Conservation (phyloP, 2,329 filamentous ascomycete genomes). For the Fusarium begoniae region DNA sequence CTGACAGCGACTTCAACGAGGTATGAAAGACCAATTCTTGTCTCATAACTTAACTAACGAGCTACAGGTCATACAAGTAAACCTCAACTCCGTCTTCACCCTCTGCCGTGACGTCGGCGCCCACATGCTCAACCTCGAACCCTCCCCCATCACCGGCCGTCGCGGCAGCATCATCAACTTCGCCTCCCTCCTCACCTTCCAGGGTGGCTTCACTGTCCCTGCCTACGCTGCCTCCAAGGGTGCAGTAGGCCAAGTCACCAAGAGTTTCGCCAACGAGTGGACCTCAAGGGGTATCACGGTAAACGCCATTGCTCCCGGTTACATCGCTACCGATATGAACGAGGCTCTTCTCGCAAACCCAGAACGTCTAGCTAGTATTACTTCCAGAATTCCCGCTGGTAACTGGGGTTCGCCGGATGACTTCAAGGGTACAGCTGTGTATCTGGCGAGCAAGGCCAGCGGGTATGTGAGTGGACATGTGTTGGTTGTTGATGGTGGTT, state of each 20-base stretch:
- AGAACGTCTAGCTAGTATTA: slow-evolving; percentile 75
- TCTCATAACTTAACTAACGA: neutral
- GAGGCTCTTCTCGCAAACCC: slow-evolving; percentile 78
- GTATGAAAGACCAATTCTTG: slow-evolving; percentile 43
- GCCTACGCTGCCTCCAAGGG: slow-evolving; percentile 90
- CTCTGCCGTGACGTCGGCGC: slow-evolving; percentile 80
- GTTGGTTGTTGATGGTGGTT: slow-evolving; percentile 87
- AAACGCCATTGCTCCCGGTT: slow-evolving; percentile 89
- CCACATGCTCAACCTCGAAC: slow-evolving; percentile 74
- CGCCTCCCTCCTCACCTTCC: slow-evolving; percentile 81
- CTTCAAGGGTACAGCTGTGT: slow-evolving; percentile 85
- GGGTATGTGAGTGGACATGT: slow-evolving; percentile 85
- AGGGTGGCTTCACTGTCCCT: slow-evolving; percentile 87
- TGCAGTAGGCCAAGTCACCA: slow-evolving; percentile 84
- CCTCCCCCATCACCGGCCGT: slow-evolving; percentile 59
- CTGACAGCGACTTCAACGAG: slow-evolving; percentile 79
- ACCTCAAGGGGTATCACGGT: slow-evolving; percentile 80
- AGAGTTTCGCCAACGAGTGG: slow-evolving; percentile 89
- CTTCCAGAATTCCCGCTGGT: slow-evolving; percentile 82
- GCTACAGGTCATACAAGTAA: slow-evolving; percentile 79
- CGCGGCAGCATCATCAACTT: slow-evolving; percentile 85
- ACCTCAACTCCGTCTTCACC: slow-evolving; percentile 83
- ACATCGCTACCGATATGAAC: slow-evolving; percentile 97
- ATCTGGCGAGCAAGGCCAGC: slow-evolving; percentile 78
- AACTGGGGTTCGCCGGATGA: slow-evolving; percentile 87